Evolutionary conservation across 2,329 filamentous ascomycete genomes (phyloP).

Genomic region (Colletotrichum sublineola): DNA sequence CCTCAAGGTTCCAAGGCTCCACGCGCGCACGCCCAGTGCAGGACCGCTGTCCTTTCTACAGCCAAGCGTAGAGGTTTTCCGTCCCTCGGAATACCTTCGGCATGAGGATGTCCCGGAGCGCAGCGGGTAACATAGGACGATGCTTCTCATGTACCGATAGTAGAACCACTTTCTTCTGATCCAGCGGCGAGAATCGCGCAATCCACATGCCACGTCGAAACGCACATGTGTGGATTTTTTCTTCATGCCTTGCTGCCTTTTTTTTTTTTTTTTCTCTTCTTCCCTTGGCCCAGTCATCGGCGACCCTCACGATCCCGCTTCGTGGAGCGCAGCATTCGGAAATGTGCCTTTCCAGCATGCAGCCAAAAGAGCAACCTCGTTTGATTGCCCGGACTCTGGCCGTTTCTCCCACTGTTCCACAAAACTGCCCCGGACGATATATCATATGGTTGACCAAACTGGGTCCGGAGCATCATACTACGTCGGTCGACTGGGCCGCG

Average conservation of each 20-base stretch:
- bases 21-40: neutral
- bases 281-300: neutral
- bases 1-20: neutral
- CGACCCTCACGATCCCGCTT: neutral
- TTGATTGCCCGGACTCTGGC: neutral
- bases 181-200: conserved; percentile 26
- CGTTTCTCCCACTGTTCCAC: neutral
- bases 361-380: conserved; percentile 25
- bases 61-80: conserved; percentile 20
- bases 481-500: conserved; percentile 4
- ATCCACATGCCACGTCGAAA: conserved; percentile 16
- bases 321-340: conserved; percentile 30
- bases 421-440: conserved; percentile 1
- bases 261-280: neutral
- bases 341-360: conserved; percentile 13
- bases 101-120: conserved; percentile 26
- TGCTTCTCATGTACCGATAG: conserved; percentile 7
- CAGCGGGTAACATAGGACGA: conserved; percentile 23
- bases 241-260: conserved; percentile 11
- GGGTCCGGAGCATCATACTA: conserved; percentile 10
- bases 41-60: neutral
- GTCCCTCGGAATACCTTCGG: conserved; percentile 38
- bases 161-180: conserved; percentile 40
- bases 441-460: neutral
- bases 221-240: neutral